Evolutionary conservation across 768 basidiomycete genomes (phyloP).

Genomic region (Rhizopogon rudus): DNA sequence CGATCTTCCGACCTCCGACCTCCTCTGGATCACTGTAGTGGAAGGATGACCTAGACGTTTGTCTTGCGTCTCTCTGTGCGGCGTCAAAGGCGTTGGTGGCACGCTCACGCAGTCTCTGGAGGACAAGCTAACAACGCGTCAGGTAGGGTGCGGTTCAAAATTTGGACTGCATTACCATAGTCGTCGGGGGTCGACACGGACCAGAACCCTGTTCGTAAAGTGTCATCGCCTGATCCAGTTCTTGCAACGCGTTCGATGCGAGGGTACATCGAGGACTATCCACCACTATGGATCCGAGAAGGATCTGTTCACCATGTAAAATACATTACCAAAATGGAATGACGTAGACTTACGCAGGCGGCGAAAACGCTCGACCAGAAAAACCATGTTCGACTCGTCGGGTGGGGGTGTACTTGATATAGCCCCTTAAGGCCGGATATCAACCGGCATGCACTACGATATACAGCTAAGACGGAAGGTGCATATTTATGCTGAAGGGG

Average conservation of each 20-base stretch:
- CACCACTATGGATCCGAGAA: conserved; percentile 41
- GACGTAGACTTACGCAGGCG: conserved; percentile 36
- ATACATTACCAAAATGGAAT: background rate
- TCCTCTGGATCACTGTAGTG: conserved; percentile 24
- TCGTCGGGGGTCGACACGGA: conserved; percentile 31
- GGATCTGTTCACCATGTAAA: conserved; percentile 25
- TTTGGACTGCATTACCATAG: conserved; percentile 22
- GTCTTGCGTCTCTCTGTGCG: conserved; percentile 14
- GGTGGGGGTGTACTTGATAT: conserved; percentile 30
- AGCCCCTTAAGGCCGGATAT: conserved; percentile 35
- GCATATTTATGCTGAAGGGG: conserved; percentile 41
- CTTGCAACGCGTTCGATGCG: conserved; percentile 32
- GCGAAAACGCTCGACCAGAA: conserved; percentile 50
- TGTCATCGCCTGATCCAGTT: conserved; percentile 31
- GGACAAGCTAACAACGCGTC: conserved; percentile 25
- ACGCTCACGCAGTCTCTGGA: conserved; percentile 33
- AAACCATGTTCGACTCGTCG: conserved; percentile 36
- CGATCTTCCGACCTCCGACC: conserved; percentile 32
- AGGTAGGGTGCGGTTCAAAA: background rate
- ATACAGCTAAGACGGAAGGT: conserved; percentile 39
- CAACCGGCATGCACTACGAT: conserved; percentile 39
- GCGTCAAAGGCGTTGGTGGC: conserved; percentile 28
- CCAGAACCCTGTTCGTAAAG: conserved; percentile 41
- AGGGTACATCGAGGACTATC: conserved; percentile 41
- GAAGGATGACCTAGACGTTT: background rate